Evolutionary conservation across 2,329 filamentous ascomycete genomes (phyloP).

Genomic region (Neonectria ditissima): DNA sequence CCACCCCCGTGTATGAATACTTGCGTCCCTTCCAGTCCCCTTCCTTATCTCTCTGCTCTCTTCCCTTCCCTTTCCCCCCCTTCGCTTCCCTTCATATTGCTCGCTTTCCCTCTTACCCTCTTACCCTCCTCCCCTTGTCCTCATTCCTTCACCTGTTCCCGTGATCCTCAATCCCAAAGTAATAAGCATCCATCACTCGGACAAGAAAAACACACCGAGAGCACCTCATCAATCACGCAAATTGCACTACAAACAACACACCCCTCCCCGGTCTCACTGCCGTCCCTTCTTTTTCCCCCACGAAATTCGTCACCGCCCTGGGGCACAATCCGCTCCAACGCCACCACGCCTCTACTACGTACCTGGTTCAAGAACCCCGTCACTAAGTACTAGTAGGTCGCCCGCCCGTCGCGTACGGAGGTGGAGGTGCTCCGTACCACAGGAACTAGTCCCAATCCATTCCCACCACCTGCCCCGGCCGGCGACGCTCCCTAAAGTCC

Average conservation of each 20-base stretch:
- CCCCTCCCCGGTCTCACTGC: constrained; percentile 36
- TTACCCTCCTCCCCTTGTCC: neutral
- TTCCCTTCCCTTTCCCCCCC: neutral
- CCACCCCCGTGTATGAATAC: constrained; percentile 20
- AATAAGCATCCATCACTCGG: neutral
- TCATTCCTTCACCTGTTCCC: neutral
- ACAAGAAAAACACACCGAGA: neutral
- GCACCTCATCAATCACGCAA: constrained; percentile 15
- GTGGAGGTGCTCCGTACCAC: constrained; percentile 35
- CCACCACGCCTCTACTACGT: constrained; percentile 39
- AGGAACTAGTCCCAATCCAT: constrained; percentile 43
- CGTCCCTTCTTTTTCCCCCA: constrained; percentile 38
- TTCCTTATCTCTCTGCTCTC: constrained; percentile 4
- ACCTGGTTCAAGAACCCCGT: constrained; percentile 39
- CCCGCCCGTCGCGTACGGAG: constrained; percentile 26
- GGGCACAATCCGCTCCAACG: constrained; percentile 37
- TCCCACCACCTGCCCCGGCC: constrained; percentile 42
- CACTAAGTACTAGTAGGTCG: too few species aligned
- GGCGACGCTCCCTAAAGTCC: constrained; percentile 32
- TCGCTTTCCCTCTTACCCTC: neutral
- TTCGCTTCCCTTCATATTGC: constrained; percentile 2
- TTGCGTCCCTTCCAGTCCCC: constrained; percentile 2
- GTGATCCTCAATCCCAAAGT: neutral
- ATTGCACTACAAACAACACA: constrained; percentile 11
- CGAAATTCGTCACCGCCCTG: constrained; percentile 46